Percentiles rank a stretch among this genome's conserved stretches.
phyloP scores from a whole-genome alignment of 192 early-diverging fungal genomes.

The Coemansia pectinata region DNA sequence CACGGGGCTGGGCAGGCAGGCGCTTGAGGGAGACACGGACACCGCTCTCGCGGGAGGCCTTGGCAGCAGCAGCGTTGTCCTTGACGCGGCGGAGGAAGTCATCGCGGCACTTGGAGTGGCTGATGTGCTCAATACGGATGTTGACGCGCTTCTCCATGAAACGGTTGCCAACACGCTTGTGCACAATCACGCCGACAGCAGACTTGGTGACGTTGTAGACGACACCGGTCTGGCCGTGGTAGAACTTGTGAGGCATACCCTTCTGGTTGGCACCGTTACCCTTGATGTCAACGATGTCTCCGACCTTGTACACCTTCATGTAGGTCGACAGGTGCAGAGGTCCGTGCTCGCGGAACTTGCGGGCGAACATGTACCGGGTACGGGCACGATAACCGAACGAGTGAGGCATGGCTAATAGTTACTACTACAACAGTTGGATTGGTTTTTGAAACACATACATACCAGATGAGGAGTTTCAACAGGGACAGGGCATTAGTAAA shows the following conservation, averaged over 20 bases:
- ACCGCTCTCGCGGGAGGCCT: constrained; percentile 81
- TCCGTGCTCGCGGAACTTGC: constrained; percentile 96
- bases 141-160: constrained; percentile 99
- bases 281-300: constrained; percentile 99
- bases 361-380: constrained; percentile 97
- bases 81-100: constrained; percentile 98
- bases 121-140: constrained; percentile 98
- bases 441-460: neutral
- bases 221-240: constrained; percentile 98
- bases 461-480: neutral
- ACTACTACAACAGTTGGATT: constrained; percentile 15
- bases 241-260: constrained; percentile 99
- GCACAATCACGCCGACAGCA: constrained; percentile 95
- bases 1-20: constrained; percentile 84
- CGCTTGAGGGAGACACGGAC: constrained; percentile 83
- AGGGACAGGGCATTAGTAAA: neutral
- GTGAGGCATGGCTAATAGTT: constrained; percentile 68
- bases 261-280: constrained; percentile 98
- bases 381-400: constrained; percentile 94
- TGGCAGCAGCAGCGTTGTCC: constrained; percentile 84
- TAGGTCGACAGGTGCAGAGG: constrained; percentile 94
- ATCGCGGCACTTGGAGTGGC: constrained; percentile 99
- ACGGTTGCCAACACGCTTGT: constrained; percentile 98
- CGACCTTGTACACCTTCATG: constrained; percentile 97
- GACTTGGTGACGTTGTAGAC: constrained; percentile 99